These are phyloP conservation scores for Apiotrichum brassicae DNA, from an alignment of 1,284 basidiomycete genomes.

Conservation along the genomic window DNA sequence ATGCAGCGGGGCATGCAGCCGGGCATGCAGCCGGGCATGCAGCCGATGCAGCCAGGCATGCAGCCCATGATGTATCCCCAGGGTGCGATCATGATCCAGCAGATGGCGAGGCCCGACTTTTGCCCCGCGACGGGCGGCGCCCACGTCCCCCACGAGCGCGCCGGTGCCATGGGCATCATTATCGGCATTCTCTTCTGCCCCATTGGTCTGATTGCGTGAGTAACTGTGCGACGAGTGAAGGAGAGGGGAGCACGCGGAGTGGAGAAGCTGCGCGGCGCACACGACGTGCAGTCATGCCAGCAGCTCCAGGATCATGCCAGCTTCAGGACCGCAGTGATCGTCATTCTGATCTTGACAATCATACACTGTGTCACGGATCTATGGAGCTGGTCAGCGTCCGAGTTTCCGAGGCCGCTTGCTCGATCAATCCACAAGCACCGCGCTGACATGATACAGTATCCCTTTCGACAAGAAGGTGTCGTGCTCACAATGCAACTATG, in stretches of 20 bases:
- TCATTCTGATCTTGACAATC: too few relatives aligned
- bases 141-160: not conserved
- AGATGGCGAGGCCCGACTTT: not conserved
- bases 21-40: not conserved
- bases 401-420: not conserved
- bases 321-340: too few relatives aligned
- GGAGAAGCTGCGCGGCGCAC: too few relatives aligned
- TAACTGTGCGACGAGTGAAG: not conserved
- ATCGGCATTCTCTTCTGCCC: slow-evolving; percentile 3
- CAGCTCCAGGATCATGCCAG: too few relatives aligned
- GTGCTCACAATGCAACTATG: not conserved
- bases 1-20: not conserved
- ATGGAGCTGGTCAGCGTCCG: not conserved
- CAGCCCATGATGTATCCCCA: too few relatives aligned
- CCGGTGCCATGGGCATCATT: slow-evolving; percentile 1
- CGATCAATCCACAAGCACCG: not conserved
- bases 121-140: slow-evolving; percentile 1
- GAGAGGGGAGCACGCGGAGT: not conserved
- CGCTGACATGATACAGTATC: not conserved
- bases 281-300: too few relatives aligned
- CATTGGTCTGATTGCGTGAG: slow-evolving; percentile 2
- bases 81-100: not conserved
- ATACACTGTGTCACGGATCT: not conserved
- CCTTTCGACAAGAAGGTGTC: slow-evolving; percentile 1
- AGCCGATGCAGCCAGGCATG: not conserved